phyloP scores from a whole-genome alignment of 208 protist species.

The Leishmania tarentolae region DNA sequence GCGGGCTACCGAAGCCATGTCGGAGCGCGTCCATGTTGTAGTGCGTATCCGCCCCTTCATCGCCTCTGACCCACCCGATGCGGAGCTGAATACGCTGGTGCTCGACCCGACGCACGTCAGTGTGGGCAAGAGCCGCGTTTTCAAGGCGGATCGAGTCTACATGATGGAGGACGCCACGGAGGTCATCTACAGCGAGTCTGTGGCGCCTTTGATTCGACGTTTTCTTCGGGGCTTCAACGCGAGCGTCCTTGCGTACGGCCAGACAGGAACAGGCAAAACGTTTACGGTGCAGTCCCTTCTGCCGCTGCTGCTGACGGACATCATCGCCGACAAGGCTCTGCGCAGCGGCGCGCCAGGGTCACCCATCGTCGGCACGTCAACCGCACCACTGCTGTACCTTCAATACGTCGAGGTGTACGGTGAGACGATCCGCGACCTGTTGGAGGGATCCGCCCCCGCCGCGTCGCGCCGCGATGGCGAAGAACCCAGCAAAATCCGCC shows the following conservation, averaged over 20 bases:
- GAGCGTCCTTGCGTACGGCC: conserved; percentile 94
- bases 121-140: conserved; percentile 75
- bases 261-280: conserved; percentile 95
- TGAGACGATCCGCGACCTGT: conserved; percentile 91
- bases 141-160: conserved; percentile 91
- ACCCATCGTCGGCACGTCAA: too few species aligned
- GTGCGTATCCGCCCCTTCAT: conserved; percentile 85
- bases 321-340: conserved; percentile 45
- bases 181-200: conserved; percentile 72
- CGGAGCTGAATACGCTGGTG: conserved; percentile 40
- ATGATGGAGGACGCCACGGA: conserved; percentile 59
- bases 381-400: conserved; percentile 43
- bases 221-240: conserved; percentile 91
- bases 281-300: conserved; percentile 87
- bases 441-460: conserved; percentile 30
- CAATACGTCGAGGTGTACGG: conserved; percentile 96
- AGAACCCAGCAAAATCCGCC: conserved; percentile 32
- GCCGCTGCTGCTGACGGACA: conserved; percentile 77
- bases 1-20: conserved; percentile 17
- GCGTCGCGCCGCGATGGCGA: neutral
- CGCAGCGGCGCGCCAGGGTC: neutral
- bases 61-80: conserved; percentile 44
- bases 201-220: conserved; percentile 68
- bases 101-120: conserved; percentile 73
- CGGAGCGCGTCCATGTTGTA: conserved; percentile 79